These are phyloP conservation scores for Eucalyptus albens DNA, from an alignment of 345 rosid genomes.

Conservation along the genomic window DNA sequence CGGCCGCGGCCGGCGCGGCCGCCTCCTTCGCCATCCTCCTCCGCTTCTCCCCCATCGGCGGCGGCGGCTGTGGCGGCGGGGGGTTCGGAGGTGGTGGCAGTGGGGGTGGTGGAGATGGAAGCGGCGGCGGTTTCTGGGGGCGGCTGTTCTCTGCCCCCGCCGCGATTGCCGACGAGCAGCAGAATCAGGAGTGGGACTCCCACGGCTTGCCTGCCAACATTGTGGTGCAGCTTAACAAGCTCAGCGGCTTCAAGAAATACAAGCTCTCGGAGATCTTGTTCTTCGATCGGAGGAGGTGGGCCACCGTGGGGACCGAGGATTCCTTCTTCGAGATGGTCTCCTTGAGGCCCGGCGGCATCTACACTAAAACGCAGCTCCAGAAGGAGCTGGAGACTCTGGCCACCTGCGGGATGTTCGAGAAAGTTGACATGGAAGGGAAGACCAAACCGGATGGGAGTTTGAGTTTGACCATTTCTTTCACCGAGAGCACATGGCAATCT, in stretches of 20 bases:
- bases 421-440: constrained; percentile 79
- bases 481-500: constrained; percentile 90
- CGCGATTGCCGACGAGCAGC: constrained; percentile 76
- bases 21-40: constrained; percentile 37
- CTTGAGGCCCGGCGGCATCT: constrained; percentile 67
- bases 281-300: constrained; percentile 47
- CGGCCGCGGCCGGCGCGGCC: constrained; percentile 34
- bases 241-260: constrained; percentile 80
- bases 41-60: not conserved
- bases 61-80: constrained; percentile 11
- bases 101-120: constrained; percentile 37
- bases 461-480: constrained; percentile 50
- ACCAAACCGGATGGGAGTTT: constrained; percentile 79
- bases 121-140: constrained; percentile 35
- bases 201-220: constrained; percentile 91
- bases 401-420: constrained; percentile 98
- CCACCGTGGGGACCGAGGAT: constrained; percentile 72
- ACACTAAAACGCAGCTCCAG: constrained; percentile 69
- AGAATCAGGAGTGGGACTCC: constrained; percentile 70
- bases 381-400: constrained; percentile 89
- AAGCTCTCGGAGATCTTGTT: constrained; percentile 77
- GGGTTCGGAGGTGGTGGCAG: constrained; percentile 28
- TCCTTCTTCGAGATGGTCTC: constrained; percentile 98
- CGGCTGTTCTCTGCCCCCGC: constrained; percentile 26
- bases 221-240: constrained; percentile 63